Evolutionary conservation across 2,329 filamentous ascomycete species (phyloP).

Genomic region (Ceratocystis eucalypticola): DNA sequence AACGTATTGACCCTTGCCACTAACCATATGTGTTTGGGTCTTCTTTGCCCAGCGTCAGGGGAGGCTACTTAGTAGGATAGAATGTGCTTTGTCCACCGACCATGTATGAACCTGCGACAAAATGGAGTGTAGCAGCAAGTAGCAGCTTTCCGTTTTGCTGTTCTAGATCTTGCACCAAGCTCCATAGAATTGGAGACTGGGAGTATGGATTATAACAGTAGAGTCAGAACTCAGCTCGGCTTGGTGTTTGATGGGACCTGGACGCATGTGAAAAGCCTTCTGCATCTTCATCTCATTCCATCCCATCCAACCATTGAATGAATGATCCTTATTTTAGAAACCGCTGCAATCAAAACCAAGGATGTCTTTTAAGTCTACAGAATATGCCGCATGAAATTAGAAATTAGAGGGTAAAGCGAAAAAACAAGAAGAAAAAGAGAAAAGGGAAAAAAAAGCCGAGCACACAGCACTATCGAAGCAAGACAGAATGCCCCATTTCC

Average conservation of each 20-base stretch:
- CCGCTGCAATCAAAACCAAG: not conserved
- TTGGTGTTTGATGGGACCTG: not conserved
- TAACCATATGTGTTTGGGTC: not conserved
- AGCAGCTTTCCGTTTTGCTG: no score
- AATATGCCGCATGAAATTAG: constrained; percentile 1
- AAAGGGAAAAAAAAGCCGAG: not conserved
- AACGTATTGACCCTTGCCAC: not conserved
- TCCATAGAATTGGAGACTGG: no score
- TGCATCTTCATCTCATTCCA: not conserved
- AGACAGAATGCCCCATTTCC: not conserved
- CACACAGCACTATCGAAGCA: not conserved
- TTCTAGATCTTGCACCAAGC: no score
- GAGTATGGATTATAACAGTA: no score
- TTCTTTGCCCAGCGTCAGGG: not conserved
- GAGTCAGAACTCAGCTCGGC: not conserved
- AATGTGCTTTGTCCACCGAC: not conserved
- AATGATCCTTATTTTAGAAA: not conserved
- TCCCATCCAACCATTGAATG: not conserved
- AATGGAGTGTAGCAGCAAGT: not conserved
- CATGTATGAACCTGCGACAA: not conserved
- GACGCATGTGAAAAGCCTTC: not conserved
- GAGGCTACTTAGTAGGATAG: not conserved
- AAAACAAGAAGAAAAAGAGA: not conserved
- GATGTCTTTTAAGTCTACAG: not conserved
- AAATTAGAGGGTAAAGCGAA: not conserved